Conservation (phyloP, 129 eudicot genomes). For the Gnaphalium uliginosum region DNA sequence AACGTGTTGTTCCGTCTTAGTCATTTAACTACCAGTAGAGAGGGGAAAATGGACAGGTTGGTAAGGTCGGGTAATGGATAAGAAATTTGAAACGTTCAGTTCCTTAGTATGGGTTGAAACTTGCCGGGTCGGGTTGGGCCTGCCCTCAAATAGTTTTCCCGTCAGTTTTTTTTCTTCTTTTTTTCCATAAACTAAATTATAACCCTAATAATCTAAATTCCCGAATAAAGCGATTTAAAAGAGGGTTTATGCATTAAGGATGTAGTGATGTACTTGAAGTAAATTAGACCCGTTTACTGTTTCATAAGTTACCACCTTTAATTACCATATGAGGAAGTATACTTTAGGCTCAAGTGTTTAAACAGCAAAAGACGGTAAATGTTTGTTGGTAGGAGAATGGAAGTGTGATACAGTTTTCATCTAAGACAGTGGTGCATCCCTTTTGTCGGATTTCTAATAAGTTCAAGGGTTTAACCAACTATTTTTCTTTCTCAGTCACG, state of each 20-base stretch:
- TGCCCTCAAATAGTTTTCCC: neutral
- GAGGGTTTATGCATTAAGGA: neutral
- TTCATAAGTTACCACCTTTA: neutral
- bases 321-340: neutral
- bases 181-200: no score
- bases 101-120: neutral
- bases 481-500: constrained; percentile 46
- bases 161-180: no score
- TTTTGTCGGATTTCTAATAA: neutral
- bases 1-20: neutral
- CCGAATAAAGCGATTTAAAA: neutral
- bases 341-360: neutral
- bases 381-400: neutral
- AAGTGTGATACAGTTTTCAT: neutral
- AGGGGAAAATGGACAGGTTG: neutral
- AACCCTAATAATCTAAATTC: no score
- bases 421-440: neutral
- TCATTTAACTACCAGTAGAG: neutral
- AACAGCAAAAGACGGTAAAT: neutral
- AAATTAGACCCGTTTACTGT: neutral
- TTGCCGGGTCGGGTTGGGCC: neutral
- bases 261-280: neutral
- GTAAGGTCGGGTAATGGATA: neutral
- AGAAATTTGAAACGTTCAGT: neutral
- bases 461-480: constrained; percentile 5